Base-by-base conservation (phyloP, 1,139 yeast genomes). In the Suhomyces kunorum region DNA sequence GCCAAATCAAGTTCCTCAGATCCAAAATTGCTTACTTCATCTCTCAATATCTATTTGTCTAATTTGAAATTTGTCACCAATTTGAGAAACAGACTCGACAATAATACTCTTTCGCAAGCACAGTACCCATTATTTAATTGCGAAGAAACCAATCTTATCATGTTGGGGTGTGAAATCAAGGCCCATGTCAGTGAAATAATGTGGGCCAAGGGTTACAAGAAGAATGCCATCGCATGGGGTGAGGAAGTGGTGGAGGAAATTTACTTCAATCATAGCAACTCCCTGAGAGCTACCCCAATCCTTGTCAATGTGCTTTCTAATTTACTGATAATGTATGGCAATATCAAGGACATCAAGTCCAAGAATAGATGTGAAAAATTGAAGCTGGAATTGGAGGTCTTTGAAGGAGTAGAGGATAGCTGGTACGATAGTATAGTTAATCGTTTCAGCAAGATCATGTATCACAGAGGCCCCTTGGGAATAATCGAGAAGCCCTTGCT, bases 121-220 rank as follows among this genome's bases (percentile, higher is more conserved):
- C 54, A 52, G 25, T 66, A 56, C 47, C 76, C 77, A 5, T 55
- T 70, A 15, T 68, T 71, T 50, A 55, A 71, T 48, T 66, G 72
- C 48, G 59, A 58, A 30, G 48, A 47, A n/a, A 56, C 55, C 14
- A 69, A 68, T 42, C 38, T 71, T 8, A 48, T 47, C 14, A 49
- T 67, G 45, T 42, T 54, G 18, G 57, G 58, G 15, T 66, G 67
- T 33, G 73, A 68, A 35, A 54, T 78, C 36, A 76, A 78, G 59
- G 74, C 81, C 12, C 83, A 83, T 55, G 64, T 84, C 14, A 72
- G 85, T 42, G 90, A 84, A 58, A 63, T 84, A 6, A 59, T 83
- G 48, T 84, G 88, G 86, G 75, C 74, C 6, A 68, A 75, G 44
- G 81, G 81, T 1, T 62, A 67, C 37, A 62, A 69, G 34, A 55